phyloP scores from a whole-genome alignment of 75 land plant species.

The Selaginella moellendorffii region DNA sequence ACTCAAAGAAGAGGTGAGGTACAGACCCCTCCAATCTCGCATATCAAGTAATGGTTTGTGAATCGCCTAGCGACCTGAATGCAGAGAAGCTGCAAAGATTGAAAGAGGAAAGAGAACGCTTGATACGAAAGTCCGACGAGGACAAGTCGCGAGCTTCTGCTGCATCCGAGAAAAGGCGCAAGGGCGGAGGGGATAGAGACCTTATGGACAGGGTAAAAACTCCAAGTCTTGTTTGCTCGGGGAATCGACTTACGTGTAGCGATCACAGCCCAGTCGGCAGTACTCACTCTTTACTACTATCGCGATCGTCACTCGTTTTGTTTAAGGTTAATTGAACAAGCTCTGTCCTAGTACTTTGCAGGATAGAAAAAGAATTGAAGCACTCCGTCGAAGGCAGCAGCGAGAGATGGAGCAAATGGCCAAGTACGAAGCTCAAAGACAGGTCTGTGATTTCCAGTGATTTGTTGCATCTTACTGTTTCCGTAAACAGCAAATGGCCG shows the following conservation, averaged over 20 bases:
- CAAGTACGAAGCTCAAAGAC: constrained; percentile 17
- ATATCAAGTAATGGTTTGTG: background rate
- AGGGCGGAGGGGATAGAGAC: constrained; percentile 5
- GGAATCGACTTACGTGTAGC: background rate
- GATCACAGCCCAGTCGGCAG: background rate
- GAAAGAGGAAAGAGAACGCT: constrained; percentile 10
- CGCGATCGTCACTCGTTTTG: background rate
- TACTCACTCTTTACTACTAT: no score
- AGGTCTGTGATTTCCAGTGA: background rate
- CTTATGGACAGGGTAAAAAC: constrained; percentile 14
- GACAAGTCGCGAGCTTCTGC: constrained; percentile 4
- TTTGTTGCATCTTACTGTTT: background rate
- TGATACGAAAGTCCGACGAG: constrained; percentile 3
- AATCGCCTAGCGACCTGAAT: background rate
- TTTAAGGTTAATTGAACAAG: background rate
- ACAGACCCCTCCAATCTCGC: background rate
- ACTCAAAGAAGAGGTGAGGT: constrained; percentile 13
- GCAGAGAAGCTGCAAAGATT: constrained; percentile 17
- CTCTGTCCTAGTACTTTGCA: constrained; percentile 4
- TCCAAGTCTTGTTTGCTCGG: no score
- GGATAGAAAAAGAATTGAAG: constrained; percentile 18
- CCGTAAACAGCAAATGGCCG: constrained; percentile 13
- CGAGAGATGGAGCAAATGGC: constrained; percentile 24
- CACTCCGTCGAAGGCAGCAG: constrained; percentile 14
- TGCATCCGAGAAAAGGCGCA: constrained; percentile 1